Evolutionary conservation across 495 filamentous ascomycete genomes (phyloP), one percentile per base, ranked within the genome.

Genomic region (Xylaria sp.): DNA sequence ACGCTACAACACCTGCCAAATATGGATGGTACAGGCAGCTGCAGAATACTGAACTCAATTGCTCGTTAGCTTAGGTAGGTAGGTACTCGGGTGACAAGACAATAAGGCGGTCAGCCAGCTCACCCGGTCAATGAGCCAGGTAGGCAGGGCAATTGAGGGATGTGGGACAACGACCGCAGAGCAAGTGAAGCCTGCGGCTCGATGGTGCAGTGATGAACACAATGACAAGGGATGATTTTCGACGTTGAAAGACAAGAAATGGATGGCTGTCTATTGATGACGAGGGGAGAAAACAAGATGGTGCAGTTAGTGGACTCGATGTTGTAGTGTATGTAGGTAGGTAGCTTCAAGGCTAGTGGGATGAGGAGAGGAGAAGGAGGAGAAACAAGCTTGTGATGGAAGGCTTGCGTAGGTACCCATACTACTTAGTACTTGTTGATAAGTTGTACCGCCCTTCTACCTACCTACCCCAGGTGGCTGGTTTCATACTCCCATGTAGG

Each of bases 331-430:
- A n/a, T n/a, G n/a, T n/a, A n/a, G n/a, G n/a, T n/a, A n/a, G n/a
- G n/a, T n/a, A n/a, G n/a, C n/a, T n/a, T n/a, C n/a, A n/a, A n/a
- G 31, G 31, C 33, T 41, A 19, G 17, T 5, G 4, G 35, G 24
- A 24, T 65, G 44, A 29, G 64, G 50, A 41, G 63, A 66, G 46
- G 64, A 67, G 64, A 55, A 67, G 35, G 64, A 53, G 64, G 64
- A 67, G 64, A 67, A 48, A 21, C 31, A 26, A 52, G 57, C 29
- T 62, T 24, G 57, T 52, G 67, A 69, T 44, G 68, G 58, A 53
- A 70, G 68, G 31, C 7, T 63, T 63, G 58, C 68, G 58, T 63
- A 70, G 48, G 66, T 59, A 67, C 48, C 33, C 29, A 6, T 50
- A 62, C 40, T n/a, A n/a, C n/a, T n/a, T 44, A 41, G 59, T 41